These are phyloP conservation scores for Grosmannia clavigera DNA, from an alignment of 2,329 filamentous ascomycete genomes.

Conservation along the genomic window DNA sequence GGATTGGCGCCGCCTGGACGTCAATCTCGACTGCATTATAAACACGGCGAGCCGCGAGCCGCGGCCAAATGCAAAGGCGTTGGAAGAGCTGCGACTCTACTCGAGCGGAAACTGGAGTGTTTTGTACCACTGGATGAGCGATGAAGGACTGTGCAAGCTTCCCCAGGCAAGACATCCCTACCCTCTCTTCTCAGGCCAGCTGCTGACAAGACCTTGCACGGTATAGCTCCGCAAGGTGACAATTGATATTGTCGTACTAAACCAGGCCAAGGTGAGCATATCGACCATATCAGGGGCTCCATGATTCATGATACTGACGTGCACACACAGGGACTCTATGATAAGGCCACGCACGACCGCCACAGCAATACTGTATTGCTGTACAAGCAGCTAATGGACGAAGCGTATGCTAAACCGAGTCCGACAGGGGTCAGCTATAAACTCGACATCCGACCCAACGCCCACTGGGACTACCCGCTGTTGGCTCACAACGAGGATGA, in stretches of 20 bases:
- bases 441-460: not conserved
- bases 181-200: not conserved
- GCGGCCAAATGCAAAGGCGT: not conserved
- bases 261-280: not conserved
- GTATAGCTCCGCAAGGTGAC: not conserved
- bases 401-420: too few relatives aligned
- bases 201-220: too few relatives aligned
- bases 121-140: slow-evolving; percentile 6
- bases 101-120: slow-evolving; percentile 6
- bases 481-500: not conserved
- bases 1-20: slow-evolving; percentile 8
- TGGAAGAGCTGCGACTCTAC: slow-evolving; percentile 1
- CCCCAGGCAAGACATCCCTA: not conserved
- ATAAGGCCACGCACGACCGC: too few relatives aligned
- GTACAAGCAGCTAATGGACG: not conserved
- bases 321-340: not conserved
- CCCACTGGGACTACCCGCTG: not conserved
- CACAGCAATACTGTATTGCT: too few relatives aligned
- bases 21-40: slow-evolving; percentile 3
- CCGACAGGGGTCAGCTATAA: not conserved
- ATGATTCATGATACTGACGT: not conserved
- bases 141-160: not conserved
- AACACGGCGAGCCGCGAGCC: not conserved
- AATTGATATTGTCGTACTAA: not conserved
- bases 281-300: not conserved